phyloP scores from a whole-genome alignment of 345 rosid genomes.

The Populus davidiana region DNA sequence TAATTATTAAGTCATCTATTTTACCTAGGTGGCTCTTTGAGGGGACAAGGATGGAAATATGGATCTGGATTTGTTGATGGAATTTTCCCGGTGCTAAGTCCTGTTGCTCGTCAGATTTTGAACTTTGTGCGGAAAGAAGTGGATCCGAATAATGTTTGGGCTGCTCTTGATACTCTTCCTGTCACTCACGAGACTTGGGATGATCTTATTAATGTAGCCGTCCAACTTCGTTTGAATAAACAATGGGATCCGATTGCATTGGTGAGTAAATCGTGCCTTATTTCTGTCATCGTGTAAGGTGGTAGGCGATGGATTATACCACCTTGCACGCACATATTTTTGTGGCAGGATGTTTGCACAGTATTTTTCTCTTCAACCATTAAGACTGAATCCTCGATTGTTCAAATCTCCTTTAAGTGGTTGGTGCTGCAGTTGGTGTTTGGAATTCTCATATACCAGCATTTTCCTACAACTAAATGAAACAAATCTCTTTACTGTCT shows the following conservation, averaged over 20 bases:
- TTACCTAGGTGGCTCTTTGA: slow-evolving; percentile 72
- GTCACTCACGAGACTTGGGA: slow-evolving; percentile 76
- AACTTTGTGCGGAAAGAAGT: slow-evolving; percentile 48
- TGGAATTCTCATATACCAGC: no score
- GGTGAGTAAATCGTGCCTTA: slow-evolving; percentile 36
- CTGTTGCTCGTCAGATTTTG: slow-evolving; percentile 67
- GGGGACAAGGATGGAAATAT: slow-evolving; percentile 91
- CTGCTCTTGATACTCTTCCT: slow-evolving; percentile 61
- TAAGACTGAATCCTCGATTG: no score
- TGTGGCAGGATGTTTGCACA: neutral
- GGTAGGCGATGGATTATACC: neutral
- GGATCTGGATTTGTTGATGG: slow-evolving; percentile 97
- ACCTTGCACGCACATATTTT: neutral
- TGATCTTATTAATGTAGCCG: slow-evolving; percentile 74
- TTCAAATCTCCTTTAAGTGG: no score
- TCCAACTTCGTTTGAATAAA: slow-evolving; percentile 77
- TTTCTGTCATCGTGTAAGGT: no score
- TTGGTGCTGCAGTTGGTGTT: no score
- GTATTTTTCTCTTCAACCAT: no score
- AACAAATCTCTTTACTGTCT: neutral
- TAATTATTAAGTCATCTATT: neutral
- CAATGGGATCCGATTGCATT: slow-evolving; percentile 64
- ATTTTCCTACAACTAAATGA: no score
- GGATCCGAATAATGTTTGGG: slow-evolving; percentile 43
- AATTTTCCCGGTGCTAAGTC: slow-evolving; percentile 81